Percentiles rank a stretch among this genome's conserved stretches.
These are phyloP conservation scores for Angomonas desouzai DNA, from an alignment of 208 protist genomes.

Conservation along the genomic window DNA sequence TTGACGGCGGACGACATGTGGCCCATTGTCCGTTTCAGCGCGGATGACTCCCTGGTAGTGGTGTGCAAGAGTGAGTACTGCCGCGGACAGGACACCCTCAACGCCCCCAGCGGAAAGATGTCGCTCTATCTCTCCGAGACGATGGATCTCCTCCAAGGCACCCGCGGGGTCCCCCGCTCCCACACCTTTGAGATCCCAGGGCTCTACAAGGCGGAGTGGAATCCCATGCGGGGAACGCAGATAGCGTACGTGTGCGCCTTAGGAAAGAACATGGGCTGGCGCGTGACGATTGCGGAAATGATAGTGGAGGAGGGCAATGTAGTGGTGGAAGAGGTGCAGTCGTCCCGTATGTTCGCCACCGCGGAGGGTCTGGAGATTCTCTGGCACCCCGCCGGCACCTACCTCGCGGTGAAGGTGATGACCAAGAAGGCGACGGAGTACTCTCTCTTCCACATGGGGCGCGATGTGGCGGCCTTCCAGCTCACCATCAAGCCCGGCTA, in stretches of 20 bases:
- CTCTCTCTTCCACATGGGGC: slow-evolving; percentile 69
- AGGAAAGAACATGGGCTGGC: slow-evolving; percentile 66
- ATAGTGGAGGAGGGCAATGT: slow-evolving; percentile 63
- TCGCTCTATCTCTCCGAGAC: slow-evolving; percentile 77
- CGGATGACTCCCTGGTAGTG: slow-evolving; percentile 79
- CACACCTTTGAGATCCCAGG: slow-evolving; percentile 70
- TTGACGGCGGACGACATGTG: slow-evolving; percentile 72
- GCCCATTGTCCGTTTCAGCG: slow-evolving; percentile 85
- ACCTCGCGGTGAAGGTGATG: slow-evolving; percentile 76
- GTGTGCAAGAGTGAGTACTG: slow-evolving; percentile 67
- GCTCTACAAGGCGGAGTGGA: slow-evolving; percentile 86
- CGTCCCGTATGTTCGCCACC: slow-evolving; percentile 76
- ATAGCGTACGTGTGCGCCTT: slow-evolving; percentile 67
- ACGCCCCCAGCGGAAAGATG: slow-evolving; percentile 18
- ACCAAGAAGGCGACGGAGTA: slow-evolving; percentile 68
- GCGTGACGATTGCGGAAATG: slow-evolving; percentile 73
- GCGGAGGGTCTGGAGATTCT: slow-evolving; percentile 78
- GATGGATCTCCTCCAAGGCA: slow-evolving; percentile 63
- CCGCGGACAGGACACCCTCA: slow-evolving; percentile 18
- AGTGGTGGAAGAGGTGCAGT: slow-evolving; percentile 58
- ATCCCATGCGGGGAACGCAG: slow-evolving; percentile 68
- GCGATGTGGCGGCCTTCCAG: slow-evolving; percentile 55
- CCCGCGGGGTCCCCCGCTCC: slow-evolving; percentile 18
- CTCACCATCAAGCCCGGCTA: slow-evolving; percentile 67
- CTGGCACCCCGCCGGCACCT: slow-evolving; percentile 84